Conservation (phyloP, 768 basidiomycete genomes). For the Pleurotus ostreatus region DNA sequence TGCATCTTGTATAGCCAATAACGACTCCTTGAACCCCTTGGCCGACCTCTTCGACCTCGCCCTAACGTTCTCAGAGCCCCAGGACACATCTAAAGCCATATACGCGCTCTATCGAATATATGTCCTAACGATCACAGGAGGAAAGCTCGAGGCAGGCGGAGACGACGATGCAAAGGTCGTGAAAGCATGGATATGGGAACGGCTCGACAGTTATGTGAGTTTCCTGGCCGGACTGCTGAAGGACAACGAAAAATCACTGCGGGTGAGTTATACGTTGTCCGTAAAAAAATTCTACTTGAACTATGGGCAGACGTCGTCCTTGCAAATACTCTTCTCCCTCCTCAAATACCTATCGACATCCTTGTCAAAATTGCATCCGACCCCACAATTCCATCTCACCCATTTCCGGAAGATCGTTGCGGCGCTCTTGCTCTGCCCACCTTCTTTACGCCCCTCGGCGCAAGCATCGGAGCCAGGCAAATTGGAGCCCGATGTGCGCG, state of each 20-base stretch:
- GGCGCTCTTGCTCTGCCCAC: constrained; percentile 59
- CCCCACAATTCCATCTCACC: constrained; percentile 64
- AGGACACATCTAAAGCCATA: constrained; percentile 65
- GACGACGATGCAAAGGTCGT: constrained; percentile 58
- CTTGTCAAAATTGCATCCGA: constrained; percentile 38
- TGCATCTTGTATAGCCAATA: constrained; percentile 44
- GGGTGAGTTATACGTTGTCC: constrained; percentile 43
- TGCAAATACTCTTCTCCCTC: constrained; percentile 74
- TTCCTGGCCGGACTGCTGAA: constrained; percentile 67
- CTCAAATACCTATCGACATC: constrained; percentile 75
- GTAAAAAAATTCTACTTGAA: background rate
- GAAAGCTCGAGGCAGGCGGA: constrained; percentile 47
- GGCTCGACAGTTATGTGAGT: constrained; percentile 65
- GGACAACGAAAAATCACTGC: constrained; percentile 70
- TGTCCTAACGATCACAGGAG: constrained; percentile 53
- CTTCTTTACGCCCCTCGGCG: constrained; percentile 30
- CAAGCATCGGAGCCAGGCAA: constrained; percentile 23
- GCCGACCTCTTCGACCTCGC: constrained; percentile 69
- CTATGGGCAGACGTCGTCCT: constrained; percentile 4
- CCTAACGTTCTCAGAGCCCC: constrained; percentile 40
- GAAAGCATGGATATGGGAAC: constrained; percentile 76
- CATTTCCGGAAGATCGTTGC: constrained; percentile 64
- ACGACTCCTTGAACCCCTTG: constrained; percentile 71
- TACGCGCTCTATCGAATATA: constrained; percentile 84
- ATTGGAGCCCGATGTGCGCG: constrained; percentile 56